Conservation (phyloP, 2,329 filamentous ascomycete species). For the Taxawa tesnikishii region DNA sequence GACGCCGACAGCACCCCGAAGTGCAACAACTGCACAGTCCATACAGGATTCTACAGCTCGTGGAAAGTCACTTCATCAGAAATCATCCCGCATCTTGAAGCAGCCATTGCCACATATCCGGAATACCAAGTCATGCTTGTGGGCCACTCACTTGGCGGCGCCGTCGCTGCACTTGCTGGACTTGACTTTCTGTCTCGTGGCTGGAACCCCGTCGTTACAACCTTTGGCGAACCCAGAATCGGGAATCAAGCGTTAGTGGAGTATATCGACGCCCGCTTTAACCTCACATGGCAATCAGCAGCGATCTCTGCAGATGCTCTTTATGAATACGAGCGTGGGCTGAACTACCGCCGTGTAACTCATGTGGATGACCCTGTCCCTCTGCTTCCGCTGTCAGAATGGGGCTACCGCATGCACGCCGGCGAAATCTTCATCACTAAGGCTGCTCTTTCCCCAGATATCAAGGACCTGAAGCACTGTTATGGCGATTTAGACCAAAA, state of each 20-base stretch:
- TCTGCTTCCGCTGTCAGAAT: constrained; percentile 71
- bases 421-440: constrained; percentile 83
- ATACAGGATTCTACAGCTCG: constrained; percentile 75
- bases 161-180: constrained; percentile 76
- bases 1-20: constrained; percentile 29
- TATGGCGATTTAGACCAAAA: constrained; percentile 54
- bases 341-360: constrained; percentile 63
- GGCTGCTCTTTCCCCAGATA: constrained; percentile 51
- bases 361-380: constrained; percentile 82
- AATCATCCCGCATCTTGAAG: constrained; percentile 56
- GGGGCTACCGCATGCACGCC: constrained; percentile 75
- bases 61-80: constrained; percentile 64
- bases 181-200: constrained; percentile 70
- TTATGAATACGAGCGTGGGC: constrained; percentile 13
- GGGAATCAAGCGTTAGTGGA: constrained; percentile 41
- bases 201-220: constrained; percentile 68
- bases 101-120: constrained; percentile 49
- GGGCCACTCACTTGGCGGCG: constrained; percentile 85
- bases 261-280: constrained; percentile 44
- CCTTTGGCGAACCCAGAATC: constrained; percentile 74
- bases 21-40: constrained; percentile 83
- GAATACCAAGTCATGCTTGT: constrained; percentile 65
- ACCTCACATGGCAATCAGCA: constrained; percentile 14
- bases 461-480: constrained; percentile 60
- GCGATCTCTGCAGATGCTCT: constrained; percentile 1